Evolutionary conservation across 2,329 filamentous ascomycete species (phyloP), one percentile per base, ranked within the genome.

Genomic region (Coniochaeta prunicola): DNA sequence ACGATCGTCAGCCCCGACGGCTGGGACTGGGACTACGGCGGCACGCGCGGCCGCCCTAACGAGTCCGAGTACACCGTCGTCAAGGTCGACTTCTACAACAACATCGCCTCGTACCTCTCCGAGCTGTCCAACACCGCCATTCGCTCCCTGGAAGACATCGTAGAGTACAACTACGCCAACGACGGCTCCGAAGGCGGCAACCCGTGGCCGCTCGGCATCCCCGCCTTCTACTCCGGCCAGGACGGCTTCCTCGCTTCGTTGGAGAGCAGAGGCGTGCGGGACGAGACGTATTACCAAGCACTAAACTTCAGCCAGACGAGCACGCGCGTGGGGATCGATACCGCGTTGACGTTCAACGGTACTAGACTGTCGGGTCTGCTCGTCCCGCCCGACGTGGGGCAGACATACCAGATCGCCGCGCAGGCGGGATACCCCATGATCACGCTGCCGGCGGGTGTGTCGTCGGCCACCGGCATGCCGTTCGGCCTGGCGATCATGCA

Each of bases 1-100:
- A 81, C 74, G 0, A 82, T 90, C 26, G 80, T 91, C 13, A 82
- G 80, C 33, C 86, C 84, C 0, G 69, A 81, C 55, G 86, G 86
- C n/a, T 92, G 88, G 88, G 77, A 91, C 70, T 92, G 89, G 81
- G 86, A 89, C 65, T 88, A 84, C 62, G 87, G 87, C 15, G 77
- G 73, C 6, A 79, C 76, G 1, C 80, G 86, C 4, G 85, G 86
- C 2, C 84, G 76, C 65, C 74, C 84, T n/a, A 90, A 91, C 61
- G 83, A 90, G 71, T 90, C 85, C 15, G 88, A 91, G 69, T 91
- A 87, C 71, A 89, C 85, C 0, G 83, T 87, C 55, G 78, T 91
- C 63, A 90, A 90, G 69, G 83, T 86, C 0, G 85, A 89, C 68
- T 88, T 88, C 65, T 88, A 87, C 71, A 80, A 79, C 66, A 77